Base-by-base conservation (phyloP, 805 yeast genomes). In the Candida corydali region DNA sequence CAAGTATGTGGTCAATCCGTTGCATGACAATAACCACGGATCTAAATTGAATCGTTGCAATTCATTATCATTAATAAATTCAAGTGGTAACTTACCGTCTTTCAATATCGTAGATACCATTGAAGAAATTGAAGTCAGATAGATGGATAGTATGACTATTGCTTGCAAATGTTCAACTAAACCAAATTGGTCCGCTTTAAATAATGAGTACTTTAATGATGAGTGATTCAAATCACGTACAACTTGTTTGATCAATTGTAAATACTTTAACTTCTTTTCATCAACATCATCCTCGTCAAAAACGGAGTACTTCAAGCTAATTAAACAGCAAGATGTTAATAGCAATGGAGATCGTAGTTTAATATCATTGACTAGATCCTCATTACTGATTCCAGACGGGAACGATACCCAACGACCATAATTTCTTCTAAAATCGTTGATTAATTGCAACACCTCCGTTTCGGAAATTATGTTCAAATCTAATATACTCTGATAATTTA, bases 371-470 rank as follows among this genome's bases (percentile, higher is more conserved):
- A 82, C 61, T 16, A 84, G 59, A 24, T 60, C 63, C 14, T 61
- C 70, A 0, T 80, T 69, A 4, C 78, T 52, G 24, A 73, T 50
- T 10, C 61, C 62, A 20, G 71, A 70, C 0, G 89, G 87, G 34
- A 84, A 76, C 37, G 84, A 76, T 3, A 82, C 78, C 94, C 94
- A 85, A 20, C 86, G 68, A 4, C 88, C 86, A 50, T 80, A 84
- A 48, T 82, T 70, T 33, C 78, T 75, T 29, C 82, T 62, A 52
- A 84, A 85, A 32, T 72, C 73, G 36, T 67, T 69, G 44, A 84
- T 57, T 26, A 83, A 55, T 12, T 64, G 63, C 5, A 69, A 45
- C 0, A 77, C 76, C 44, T 80, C 78, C 3, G 58, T 54, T 27
- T 65, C 47, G 1, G 75, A 49, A 11, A 85, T 47, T 4, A 82